Evolutionary conservation across 176 grass and related monocot species (phyloP).

Genomic region (Aegilops bicornis): DNA sequence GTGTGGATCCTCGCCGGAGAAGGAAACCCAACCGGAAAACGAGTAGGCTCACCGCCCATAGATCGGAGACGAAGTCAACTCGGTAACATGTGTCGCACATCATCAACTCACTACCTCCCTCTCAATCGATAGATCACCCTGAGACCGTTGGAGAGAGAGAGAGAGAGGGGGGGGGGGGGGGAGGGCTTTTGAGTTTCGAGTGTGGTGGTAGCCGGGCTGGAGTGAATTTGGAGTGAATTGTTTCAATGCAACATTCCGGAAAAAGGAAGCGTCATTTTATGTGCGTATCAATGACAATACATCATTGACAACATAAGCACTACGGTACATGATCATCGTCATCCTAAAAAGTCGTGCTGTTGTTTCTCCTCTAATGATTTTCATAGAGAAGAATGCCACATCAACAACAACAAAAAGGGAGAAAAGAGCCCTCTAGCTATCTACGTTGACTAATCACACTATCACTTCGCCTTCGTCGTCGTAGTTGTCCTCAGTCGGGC

Average conservation of each 20-base stretch:
- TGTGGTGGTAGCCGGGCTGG: too few relatives aligned
- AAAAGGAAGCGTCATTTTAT: not conserved
- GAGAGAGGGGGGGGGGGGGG: too few relatives aligned
- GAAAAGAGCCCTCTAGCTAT: slow-evolving; percentile 2
- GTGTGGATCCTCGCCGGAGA: too few relatives aligned
- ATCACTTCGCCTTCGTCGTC: not conserved
- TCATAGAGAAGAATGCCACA: slow-evolving; percentile 22
- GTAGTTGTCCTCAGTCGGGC: not conserved
- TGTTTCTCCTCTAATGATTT: slow-evolving; percentile 9
- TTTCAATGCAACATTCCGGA: not conserved
- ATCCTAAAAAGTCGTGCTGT: not conserved
- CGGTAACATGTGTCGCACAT: too few relatives aligned
- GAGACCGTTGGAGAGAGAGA: too few relatives aligned
- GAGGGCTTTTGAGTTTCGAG: too few relatives aligned
- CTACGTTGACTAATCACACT: slow-evolving; percentile 13
- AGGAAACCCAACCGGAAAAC: too few relatives aligned
- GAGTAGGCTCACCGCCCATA: too few relatives aligned
- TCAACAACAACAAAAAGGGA: not conserved
- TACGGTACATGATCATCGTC: not conserved
- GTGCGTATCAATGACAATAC: not conserved
- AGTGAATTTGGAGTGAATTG: too few relatives aligned
- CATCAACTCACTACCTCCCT: too few relatives aligned
- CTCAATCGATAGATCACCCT: too few relatives aligned
- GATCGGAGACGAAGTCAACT: too few relatives aligned
- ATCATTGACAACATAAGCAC: not conserved